These are phyloP conservation scores for Protomyces gravidus DNA, from an alignment of 1,139 yeast species.

Conservation along the genomic window DNA sequence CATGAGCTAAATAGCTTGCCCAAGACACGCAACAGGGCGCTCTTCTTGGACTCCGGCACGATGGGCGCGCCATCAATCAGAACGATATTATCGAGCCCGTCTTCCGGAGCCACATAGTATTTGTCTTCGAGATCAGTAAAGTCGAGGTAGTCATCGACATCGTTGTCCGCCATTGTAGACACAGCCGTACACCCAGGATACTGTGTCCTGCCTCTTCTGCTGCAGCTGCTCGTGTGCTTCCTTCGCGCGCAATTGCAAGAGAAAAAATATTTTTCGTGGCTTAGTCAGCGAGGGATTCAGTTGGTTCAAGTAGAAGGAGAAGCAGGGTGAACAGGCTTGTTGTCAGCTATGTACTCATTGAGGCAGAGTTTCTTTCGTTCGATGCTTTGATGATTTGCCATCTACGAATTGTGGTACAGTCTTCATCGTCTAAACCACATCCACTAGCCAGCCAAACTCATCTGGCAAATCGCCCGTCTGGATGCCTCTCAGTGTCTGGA, in stretches of 20 bases:
- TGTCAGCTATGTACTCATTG: no score
- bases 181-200: no score
- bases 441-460: constrained; percentile 12
- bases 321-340: no score
- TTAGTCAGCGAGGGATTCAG: no score
- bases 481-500: constrained; percentile 4
- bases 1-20: constrained; percentile 72
- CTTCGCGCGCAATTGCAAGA: no score
- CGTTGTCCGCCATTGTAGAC: constrained; percentile 49
- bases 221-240: not conserved
- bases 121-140: constrained; percentile 81
- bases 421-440: constrained; percentile 1
- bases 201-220: not conserved
- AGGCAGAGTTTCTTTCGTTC: no score
- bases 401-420: no score
- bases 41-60: constrained; percentile 85
- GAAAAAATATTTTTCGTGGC: no score
- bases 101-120: constrained; percentile 58
- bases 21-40: constrained; percentile 78
- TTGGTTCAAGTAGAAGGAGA: no score
- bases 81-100: constrained; percentile 70
- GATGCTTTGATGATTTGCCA: no score
- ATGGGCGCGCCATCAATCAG: constrained; percentile 95
- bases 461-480: constrained; percentile 23
- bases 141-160: constrained; percentile 59